phyloP scores from a whole-genome alignment of 2,329 filamentous ascomycete genomes.

The Lomentospora prolificans region DNA sequence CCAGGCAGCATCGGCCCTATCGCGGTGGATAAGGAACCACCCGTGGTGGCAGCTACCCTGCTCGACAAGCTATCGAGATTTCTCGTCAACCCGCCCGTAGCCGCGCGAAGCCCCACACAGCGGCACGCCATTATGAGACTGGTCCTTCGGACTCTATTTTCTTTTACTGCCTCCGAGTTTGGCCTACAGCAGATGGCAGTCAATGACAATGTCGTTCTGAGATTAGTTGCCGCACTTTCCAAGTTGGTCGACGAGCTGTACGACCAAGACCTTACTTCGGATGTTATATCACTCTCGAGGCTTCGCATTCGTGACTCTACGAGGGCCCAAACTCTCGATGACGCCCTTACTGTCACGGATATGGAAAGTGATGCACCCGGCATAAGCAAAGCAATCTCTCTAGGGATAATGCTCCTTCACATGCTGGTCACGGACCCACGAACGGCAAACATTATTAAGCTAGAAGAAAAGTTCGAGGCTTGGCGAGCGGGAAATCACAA shows the following conservation, averaged over 20 bases:
- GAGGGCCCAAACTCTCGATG: slow-evolving; percentile 5
- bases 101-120: slow-evolving; percentile 18
- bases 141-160: slow-evolving; percentile 43
- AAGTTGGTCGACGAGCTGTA: slow-evolving; percentile 66
- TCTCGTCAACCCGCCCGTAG: slow-evolving; percentile 38
- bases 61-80: slow-evolving; percentile 58
- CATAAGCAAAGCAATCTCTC: slow-evolving; percentile 37
- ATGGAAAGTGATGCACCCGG: slow-evolving; percentile 14
- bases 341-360: slow-evolving; percentile 6
- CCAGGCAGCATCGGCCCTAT: slow-evolving; percentile 58
- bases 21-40: slow-evolving; percentile 29
- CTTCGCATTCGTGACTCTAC: background rate
- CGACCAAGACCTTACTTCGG: slow-evolving; percentile 35
- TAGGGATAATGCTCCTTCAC: slow-evolving; percentile 40
- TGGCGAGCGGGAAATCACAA: slow-evolving; percentile 69
- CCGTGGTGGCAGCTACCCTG: slow-evolving; percentile 34
- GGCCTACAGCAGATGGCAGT: slow-evolving; percentile 56
- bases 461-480: slow-evolving; percentile 60
- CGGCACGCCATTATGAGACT: slow-evolving; percentile 34
- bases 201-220: slow-evolving; percentile 61
- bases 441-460: slow-evolving; percentile 41
- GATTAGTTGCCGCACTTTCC: slow-evolving; percentile 57
- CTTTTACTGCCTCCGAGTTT: slow-evolving; percentile 52
- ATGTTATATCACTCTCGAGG: slow-evolving; percentile 24
- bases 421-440: slow-evolving; percentile 37